Conservation (phyloP, 305 asterid species). For the Petunia hybrid region DNA sequence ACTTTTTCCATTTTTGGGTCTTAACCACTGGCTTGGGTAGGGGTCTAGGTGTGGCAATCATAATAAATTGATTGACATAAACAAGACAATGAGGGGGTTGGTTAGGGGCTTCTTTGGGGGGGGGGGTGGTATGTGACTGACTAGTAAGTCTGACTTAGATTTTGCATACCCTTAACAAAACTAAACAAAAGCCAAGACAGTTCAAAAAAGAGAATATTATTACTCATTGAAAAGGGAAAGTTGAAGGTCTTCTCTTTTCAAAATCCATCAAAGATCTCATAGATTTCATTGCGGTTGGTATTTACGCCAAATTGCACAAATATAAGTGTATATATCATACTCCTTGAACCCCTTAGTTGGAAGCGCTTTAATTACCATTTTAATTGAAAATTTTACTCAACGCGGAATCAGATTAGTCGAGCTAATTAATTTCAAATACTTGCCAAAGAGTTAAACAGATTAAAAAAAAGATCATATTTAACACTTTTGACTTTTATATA, state of each 20-base stretch:
- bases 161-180: conserved; percentile 54
- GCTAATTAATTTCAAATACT: too few species aligned
- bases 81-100: conserved; percentile 53
- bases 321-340: neutral
- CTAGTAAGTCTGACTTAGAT: conserved; percentile 60
- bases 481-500: too few species aligned
- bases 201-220: conserved; percentile 59
- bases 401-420: too few species aligned
- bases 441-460: too few species aligned
- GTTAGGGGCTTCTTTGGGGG: neutral
- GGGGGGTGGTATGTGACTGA: conserved; percentile 26
- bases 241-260: conserved; percentile 27
- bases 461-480: too few species aligned
- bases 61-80: conserved; percentile 58
- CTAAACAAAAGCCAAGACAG: conserved; percentile 54
- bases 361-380: too few species aligned
- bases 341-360: too few species aligned
- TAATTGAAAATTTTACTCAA: too few species aligned
- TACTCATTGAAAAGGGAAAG: conserved; percentile 63
- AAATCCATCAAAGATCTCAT: conserved; percentile 36
- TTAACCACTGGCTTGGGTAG: conserved; percentile 14
- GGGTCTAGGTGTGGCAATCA: conserved; percentile 40
- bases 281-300: conserved; percentile 48
- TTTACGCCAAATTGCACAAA: conserved; percentile 33
- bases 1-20: conserved; percentile 49